These are phyloP conservation scores for Gossypium sturtianum DNA, from an alignment of 345 rosid genomes.

Conservation along the genomic window DNA sequence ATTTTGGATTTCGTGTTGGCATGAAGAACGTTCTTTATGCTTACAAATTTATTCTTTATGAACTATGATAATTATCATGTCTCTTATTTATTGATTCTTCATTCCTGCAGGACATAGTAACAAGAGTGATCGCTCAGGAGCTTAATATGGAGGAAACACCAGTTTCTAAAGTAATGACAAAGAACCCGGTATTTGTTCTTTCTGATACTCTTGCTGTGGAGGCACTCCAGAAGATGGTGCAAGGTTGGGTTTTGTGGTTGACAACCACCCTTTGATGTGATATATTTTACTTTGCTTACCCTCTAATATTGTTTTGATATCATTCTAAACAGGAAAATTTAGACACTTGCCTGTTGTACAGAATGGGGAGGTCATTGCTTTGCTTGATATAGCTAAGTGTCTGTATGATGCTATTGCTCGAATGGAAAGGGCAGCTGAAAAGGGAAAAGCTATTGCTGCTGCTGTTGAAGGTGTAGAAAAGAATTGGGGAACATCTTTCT, in stretches of 20 bases:
- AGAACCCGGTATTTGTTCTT: conserved; percentile 88
- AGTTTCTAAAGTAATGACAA: conserved; percentile 93
- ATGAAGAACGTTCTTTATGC: not conserved
- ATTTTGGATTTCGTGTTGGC: not conserved
- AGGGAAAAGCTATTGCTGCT: conserved; percentile 98
- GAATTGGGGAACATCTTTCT: conserved; percentile 73
- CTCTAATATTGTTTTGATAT: conserved; percentile 12
- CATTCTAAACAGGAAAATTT: conserved; percentile 62
- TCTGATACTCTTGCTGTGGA: conserved; percentile 97
- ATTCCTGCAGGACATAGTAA: conserved; percentile 68
- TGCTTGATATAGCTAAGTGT: conserved; percentile 96
- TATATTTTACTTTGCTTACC: not conserved
- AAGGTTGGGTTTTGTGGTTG: conserved; percentile 48
- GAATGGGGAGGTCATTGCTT: conserved; percentile 96
- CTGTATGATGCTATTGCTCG: conserved; percentile 97
- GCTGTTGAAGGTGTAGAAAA: conserved; percentile 99
- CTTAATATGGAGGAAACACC: conserved; percentile 82
- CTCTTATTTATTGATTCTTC: not conserved
- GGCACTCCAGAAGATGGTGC: conserved; percentile 98
- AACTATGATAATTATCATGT: not conserved
- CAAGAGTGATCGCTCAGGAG: conserved; percentile 80
- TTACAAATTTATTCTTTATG: not conserved
- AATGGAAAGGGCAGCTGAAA: conserved; percentile 98
- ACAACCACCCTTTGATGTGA: not conserved
- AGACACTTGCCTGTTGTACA: conserved; percentile 99